Conservation (phyloP, 2,329 filamentous ascomycete species). For the Davidsoniella australis region DNA sequence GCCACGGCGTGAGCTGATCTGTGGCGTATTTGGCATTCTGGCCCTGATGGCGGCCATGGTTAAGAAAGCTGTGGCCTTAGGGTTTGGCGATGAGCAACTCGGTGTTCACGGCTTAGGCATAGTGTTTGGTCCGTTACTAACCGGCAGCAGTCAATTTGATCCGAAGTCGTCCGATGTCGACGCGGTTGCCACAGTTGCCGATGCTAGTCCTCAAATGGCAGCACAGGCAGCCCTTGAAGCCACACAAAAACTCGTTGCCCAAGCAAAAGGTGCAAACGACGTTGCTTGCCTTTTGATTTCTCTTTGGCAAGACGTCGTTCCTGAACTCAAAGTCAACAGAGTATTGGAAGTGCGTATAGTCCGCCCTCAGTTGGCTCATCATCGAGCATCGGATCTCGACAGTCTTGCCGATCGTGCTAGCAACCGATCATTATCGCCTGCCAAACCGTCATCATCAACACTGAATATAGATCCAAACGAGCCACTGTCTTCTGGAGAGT, state of each 20-base stretch:
- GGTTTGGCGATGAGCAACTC: constrained; percentile 9
- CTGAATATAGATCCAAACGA: too few species aligned
- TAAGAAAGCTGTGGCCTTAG: constrained; percentile 27
- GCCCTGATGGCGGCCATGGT: constrained; percentile 42
- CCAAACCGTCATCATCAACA: too few species aligned
- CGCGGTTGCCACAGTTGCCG: background rate
- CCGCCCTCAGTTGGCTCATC: background rate
- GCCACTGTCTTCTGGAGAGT: too few species aligned
- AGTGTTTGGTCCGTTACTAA: constrained; percentile 46
- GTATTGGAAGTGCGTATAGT: constrained; percentile 7
- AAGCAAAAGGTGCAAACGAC: constrained; percentile 38
- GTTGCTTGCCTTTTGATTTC: constrained; percentile 49
- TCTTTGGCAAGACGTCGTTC: constrained; percentile 39
- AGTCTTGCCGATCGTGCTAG: too few species aligned
- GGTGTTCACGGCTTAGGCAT: constrained; percentile 52
- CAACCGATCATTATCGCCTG: too few species aligned
- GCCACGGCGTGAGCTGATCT: constrained; percentile 46
- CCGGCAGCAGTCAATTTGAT: constrained; percentile 23
- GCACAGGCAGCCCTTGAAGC: constrained; percentile 1
- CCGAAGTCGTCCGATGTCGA: background rate
- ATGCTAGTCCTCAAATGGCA: background rate
- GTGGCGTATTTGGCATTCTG: constrained; percentile 48
- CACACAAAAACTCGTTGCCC: constrained; percentile 26
- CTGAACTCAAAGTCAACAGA: constrained; percentile 8
- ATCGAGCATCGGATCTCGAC: too few species aligned